Base-by-base conservation (phyloP, 2,329 filamentous ascomycete genomes). In the Whalleya microplaca region DNA sequence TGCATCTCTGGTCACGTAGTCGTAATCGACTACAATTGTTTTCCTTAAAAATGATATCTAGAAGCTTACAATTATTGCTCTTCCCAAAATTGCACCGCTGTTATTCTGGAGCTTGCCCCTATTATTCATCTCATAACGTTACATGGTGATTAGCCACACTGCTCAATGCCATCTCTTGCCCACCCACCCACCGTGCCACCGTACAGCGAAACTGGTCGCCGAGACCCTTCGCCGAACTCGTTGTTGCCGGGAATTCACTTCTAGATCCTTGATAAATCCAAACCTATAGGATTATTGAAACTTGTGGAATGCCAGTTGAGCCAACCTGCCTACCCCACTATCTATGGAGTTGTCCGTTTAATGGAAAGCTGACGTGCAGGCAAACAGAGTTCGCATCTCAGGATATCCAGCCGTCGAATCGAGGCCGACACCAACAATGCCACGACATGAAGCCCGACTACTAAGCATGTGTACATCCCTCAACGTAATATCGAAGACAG, bases 251-350 rank as follows among this genome's bases (percentile, higher is more conserved):
- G 19, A 51, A n/a, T 18, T 12, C 23, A 40, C 41, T 18, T 12
- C 5, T 18, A 21, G 14, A 29, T 41, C n/a, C 14, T 18, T 9
- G 29, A 48, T 3, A 5, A 47, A 44, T 21, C 9, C 45, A 48
- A 45, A 19, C 18, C 20, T 21, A 12, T 20, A 14, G 32, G 48
- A 23, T 43, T 40, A 45, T 49, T 16, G 20, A 50, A 44, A 20
- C 21, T 16, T 19, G 49, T 53, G 9, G 51, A 37, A 50, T 41
- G 47, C 40, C 47, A 21, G 41, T 29, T 47, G 44, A 45, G 49
- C 32, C 29, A n/a, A 51, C 40, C 48, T 45, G 18, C 47, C 42
- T 64, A 59, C 61, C 61, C 61, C 61, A 51, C 61, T 58, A 55
- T 59, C 54, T 45, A 56, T 55, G 46, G 40, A 42, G 48, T 57